These are phyloP conservation scores for Berberis vulgaris DNA, from an alignment of 164 flowering plant genomes.

Conservation along the genomic window DNA sequence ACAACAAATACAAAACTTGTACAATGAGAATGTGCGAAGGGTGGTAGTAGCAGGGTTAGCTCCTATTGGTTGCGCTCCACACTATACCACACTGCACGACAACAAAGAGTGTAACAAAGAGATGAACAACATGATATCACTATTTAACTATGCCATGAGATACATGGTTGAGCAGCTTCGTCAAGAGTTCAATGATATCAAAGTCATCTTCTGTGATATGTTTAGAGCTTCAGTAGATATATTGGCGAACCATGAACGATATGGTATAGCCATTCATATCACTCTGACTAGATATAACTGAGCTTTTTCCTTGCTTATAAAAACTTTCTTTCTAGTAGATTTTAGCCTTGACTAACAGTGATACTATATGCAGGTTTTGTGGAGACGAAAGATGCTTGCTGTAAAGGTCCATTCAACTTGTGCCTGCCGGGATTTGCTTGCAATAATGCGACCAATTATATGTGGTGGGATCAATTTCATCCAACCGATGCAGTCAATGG, in stretches of 20 bases:
- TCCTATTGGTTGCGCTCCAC: slow-evolving; percentile 90
- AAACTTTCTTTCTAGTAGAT: background rate
- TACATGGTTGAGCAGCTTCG: slow-evolving; percentile 52
- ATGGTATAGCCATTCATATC: slow-evolving; percentile 37
- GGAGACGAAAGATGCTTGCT: slow-evolving; percentile 69
- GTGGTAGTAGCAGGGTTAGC: slow-evolving; percentile 77
- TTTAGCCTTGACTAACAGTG: background rate
- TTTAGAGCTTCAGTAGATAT: slow-evolving; percentile 79
- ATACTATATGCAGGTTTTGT: slow-evolving; percentile 44
- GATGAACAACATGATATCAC: slow-evolving; percentile 68
- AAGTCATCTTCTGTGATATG: slow-evolving; percentile 65
- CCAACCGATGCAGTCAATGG: slow-evolving; percentile 80
- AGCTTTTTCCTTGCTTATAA: background rate
- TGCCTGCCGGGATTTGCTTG: slow-evolving; percentile 84
- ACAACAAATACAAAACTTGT: slow-evolving; percentile 65
- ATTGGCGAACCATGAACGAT: slow-evolving; percentile 37
- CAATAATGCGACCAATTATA: slow-evolving; percentile 51
- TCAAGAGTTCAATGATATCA: slow-evolving; percentile 45
- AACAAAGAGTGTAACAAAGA: slow-evolving; percentile 49
- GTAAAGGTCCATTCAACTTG: slow-evolving; percentile 70
- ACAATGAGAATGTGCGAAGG: slow-evolving; percentile 49
- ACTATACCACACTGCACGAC: slow-evolving; percentile 58
- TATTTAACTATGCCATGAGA: slow-evolving; percentile 74
- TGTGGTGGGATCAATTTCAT: slow-evolving; percentile 98
- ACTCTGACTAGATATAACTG: background rate